Percentiles rank a stretch among this genome's conserved stretches.
Evolutionary conservation across 2,329 filamentous ascomycete species (phyloP).

Genomic region (Neofusicoccum kwambonambiense): DNA sequence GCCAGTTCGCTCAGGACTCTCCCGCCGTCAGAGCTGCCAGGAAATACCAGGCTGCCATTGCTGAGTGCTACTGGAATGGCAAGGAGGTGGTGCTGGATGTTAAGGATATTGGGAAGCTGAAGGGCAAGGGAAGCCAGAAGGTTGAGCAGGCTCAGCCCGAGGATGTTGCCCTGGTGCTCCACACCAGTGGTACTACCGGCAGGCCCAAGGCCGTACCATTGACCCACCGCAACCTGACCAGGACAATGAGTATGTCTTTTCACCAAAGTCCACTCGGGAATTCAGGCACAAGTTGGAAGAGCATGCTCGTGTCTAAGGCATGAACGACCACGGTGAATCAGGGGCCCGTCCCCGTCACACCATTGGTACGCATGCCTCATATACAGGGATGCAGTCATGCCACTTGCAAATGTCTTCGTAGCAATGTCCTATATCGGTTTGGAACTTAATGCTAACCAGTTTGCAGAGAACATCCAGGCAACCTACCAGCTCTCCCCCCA

Average conservation of each 20-base stretch:
- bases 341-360: not conserved
- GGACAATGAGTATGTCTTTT: constrained; percentile 68
- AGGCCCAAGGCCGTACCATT: constrained; percentile 82
- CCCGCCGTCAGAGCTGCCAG: constrained; percentile 73
- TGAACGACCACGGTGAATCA: not conserved
- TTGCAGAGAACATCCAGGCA: constrained; percentile 67
- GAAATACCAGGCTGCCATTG: constrained; percentile 79
- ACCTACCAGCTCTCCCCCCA: constrained; percentile 70
- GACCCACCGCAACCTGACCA: constrained; percentile 76
- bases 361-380: not conserved
- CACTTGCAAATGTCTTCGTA: not conserved
- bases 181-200: constrained; percentile 83
- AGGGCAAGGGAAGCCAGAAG: constrained; percentile 47
- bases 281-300: not conserved
- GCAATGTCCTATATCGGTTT: no score
- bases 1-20: constrained; percentile 64
- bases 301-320: not conserved
- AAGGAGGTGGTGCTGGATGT: constrained; percentile 72
- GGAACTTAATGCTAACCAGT: constrained; percentile 3
- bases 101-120: constrained; percentile 70
- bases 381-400: not conserved
- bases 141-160: constrained; percentile 64
- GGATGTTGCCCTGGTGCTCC: constrained; percentile 77
- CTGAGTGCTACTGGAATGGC: constrained; percentile 79
- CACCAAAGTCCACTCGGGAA: not conserved